These are phyloP conservation scores for Mortierella sp. DNA, from an alignment of 371 early-diverging fungal genomes.

Conservation along the genomic window DNA sequence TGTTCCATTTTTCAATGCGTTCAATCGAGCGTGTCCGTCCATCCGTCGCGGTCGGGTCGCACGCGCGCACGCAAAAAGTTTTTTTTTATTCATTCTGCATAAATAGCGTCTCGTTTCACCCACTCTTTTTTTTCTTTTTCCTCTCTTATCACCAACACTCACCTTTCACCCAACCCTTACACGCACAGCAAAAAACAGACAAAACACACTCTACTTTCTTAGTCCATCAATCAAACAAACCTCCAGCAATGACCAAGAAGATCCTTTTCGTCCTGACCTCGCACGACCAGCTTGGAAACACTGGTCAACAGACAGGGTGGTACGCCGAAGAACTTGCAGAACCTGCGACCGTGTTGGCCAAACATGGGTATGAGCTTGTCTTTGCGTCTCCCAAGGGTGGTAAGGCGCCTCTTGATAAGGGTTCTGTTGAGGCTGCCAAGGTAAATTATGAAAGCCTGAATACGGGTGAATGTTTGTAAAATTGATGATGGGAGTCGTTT, in stretches of 20 bases:
- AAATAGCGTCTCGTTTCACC: background rate
- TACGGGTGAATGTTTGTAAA: background rate
- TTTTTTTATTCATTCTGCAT: background rate
- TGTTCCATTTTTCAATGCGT: background rate
- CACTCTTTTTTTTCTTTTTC: background rate
- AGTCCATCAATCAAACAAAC: background rate
- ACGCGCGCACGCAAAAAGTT: too few species aligned
- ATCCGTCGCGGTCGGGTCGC: background rate
- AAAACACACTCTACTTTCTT: background rate
- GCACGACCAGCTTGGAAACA: conserved; percentile 36
- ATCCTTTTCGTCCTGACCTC: conserved; percentile 48
- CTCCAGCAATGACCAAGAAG: conserved; percentile 19
- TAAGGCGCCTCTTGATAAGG: conserved; percentile 61
- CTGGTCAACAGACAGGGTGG: conserved; percentile 42
- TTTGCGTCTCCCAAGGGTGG: conserved; percentile 66
- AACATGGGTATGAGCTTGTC: conserved; percentile 59
- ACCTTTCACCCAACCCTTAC: background rate
- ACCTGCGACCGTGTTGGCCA: conserved; percentile 56
- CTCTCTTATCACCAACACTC: background rate
- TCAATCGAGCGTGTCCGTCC: background rate
- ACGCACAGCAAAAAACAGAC: too few species aligned
- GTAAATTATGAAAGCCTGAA: conserved; percentile 6
- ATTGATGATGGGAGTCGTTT: background rate
- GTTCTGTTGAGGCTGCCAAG: conserved; percentile 58
- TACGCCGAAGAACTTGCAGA: conserved; percentile 61